These are phyloP conservation scores for Candida glaebosa DNA, from an alignment of 805 yeast genomes.

Conservation along the genomic window DNA sequence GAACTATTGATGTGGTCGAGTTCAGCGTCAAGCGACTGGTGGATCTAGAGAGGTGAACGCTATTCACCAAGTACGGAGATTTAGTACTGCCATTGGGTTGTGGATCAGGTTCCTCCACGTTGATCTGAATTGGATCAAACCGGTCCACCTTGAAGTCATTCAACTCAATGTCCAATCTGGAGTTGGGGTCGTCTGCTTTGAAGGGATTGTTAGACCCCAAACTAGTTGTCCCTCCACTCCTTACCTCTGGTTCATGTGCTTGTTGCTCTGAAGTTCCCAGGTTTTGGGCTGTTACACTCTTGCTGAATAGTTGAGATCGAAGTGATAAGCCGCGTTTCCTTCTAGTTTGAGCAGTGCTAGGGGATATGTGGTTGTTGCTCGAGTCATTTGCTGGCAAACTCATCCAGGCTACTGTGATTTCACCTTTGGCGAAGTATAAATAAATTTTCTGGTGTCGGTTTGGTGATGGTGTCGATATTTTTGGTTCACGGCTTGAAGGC, in stretches of 20 bases:
- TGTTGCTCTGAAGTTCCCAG: no score
- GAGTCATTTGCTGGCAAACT: background rate
- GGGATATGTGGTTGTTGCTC: background rate
- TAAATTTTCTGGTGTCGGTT: no score
- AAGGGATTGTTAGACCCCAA: background rate
- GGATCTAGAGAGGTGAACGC: constrained; percentile 16
- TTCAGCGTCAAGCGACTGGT: constrained; percentile 19
- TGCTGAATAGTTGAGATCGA: constrained; percentile 62
- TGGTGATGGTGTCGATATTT: no score
- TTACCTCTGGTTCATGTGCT: no score
- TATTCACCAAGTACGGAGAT: constrained; percentile 11
- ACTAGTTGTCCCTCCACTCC: background rate
- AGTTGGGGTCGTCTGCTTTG: no score
- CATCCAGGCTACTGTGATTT: no score
- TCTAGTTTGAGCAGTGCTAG: constrained; percentile 21
- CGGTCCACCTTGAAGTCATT: constrained; percentile 1
- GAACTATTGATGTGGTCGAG: background rate
- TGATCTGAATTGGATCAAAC: background rate
- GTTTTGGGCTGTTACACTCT: no score
- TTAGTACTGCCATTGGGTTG: constrained; percentile 10
- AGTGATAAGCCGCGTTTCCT: constrained; percentile 65
- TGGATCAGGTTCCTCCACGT: background rate
- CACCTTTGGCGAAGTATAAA: no score
- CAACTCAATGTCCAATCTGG: background rate
- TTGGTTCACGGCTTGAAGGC: background rate